Base-by-base conservation (phyloP, 768 basidiomycete genomes). In the Lyophyllum decastes region DNA sequence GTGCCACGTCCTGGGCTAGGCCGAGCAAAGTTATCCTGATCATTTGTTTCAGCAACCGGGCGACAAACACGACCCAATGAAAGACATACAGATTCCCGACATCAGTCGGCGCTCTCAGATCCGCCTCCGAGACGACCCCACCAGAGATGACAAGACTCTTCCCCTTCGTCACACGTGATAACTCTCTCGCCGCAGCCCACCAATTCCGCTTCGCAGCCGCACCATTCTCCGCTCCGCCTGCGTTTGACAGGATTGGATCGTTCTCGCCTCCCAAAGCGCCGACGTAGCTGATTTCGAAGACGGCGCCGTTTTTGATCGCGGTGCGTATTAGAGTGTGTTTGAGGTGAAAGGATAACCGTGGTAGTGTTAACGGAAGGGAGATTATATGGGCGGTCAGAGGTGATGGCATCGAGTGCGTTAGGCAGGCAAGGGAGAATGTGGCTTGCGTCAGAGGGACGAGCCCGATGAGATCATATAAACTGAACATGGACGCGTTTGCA, bases 301-400 rank as follows among this genome's bases (percentile, higher is more conserved):
- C 87, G 0, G 87, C 88, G 9, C 93, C 93, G 60, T 92, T 91
- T 62, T 87, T 88, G 24, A 92, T 77, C 1, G 94, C 91, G 0
- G 89, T 88, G 44, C 90, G 84, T 30, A 94, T 82, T 47, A 93
- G 77, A 0, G 93, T 94, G 66, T 93, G 92, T 66, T 90, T 93
- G 66, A 95, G 78, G 62, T 89, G 81, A 68, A 89, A 95, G 1
- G 90, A 86, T 1, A 92, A 81, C 12, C 92, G 85, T 0, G 92
- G 89, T 0, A 86, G 78, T 0, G 90, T 89, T 17, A 94, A 78
- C 7, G 92, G 92, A 26, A 94, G 76, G 0, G 88, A 78, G 55
- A 95, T 90, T 56, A 95, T 83, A 66, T 94, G 92, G 0, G 90
- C 84, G 4, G 93, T 91, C 45, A 90, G 73, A 0, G 85, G 81